Conservation (phyloP, 192 early-diverging fungal genomes). For the Funneliformis geosporum region DNA sequence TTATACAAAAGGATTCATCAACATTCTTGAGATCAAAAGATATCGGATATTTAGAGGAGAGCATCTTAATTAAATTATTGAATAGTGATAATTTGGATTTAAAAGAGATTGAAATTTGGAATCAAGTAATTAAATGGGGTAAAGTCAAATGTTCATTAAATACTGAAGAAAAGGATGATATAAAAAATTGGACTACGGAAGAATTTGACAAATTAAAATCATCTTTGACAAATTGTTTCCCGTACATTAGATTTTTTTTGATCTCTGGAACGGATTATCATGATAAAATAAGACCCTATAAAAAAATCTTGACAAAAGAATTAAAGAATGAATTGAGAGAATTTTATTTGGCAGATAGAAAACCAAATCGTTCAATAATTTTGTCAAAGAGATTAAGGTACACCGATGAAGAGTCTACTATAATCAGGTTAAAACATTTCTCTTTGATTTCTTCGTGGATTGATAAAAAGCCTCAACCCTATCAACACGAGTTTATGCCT, state of each 20-base stretch:
- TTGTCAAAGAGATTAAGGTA: neutral
- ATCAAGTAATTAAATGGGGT: slow-evolving; percentile 26
- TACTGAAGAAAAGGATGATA: neutral
- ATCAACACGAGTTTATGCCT: neutral
- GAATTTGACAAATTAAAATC: neutral
- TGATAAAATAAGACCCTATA: slow-evolving; percentile 16
- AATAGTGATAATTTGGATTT: slow-evolving; percentile 1
- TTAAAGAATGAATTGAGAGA: slow-evolving; percentile 18
- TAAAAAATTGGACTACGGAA: neutral
- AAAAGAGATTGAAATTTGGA: slow-evolving; percentile 29
- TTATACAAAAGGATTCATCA: neutral
- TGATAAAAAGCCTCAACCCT: neutral
- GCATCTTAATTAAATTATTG: neutral
- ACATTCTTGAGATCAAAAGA: slow-evolving; percentile 6
- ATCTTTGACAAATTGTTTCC: neutral
- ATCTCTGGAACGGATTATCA: slow-evolving; percentile 23
- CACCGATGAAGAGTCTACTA: neutral
- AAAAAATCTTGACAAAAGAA: slow-evolving; percentile 27
- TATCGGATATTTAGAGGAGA: neutral
- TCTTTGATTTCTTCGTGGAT: slow-evolving; percentile 10
- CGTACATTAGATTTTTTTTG: slow-evolving; percentile 21
- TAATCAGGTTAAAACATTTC: slow-evolving; percentile 19
- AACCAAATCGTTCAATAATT: neutral
- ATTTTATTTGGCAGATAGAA: neutral
- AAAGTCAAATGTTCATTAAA: neutral